Evolutionary conservation across 2,329 filamentous ascomycete genomes (phyloP).

Genomic region (Cytospora piceicola): DNA sequence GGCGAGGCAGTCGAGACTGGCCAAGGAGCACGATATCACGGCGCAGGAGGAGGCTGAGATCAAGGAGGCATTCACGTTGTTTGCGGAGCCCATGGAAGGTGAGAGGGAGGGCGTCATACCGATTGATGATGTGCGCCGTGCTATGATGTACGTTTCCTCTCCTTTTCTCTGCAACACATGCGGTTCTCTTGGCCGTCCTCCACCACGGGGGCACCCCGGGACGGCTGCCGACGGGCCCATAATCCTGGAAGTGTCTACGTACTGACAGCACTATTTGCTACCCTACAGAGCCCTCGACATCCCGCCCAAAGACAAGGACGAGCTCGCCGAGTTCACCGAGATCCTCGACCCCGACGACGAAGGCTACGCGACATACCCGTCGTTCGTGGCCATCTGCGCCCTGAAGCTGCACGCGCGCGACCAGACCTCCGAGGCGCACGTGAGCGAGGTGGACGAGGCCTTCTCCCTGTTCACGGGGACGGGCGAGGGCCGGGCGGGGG

Average conservation of each 20-base stretch:
- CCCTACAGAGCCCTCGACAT: constrained; percentile 78
- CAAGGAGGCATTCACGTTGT: constrained; percentile 84
- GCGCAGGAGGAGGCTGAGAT: constrained; percentile 88
- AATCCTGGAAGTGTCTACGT: too few relatives aligned
- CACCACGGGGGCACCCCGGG: neutral
- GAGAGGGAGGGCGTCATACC: constrained; percentile 75
- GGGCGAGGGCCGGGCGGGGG: constrained; percentile 37
- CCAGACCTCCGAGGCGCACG: constrained; percentile 57
- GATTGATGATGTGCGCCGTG: constrained; percentile 69
- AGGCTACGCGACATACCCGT: constrained; percentile 76
- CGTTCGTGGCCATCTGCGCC: constrained; percentile 86
- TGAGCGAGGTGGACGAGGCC: constrained; percentile 76
- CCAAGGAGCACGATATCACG: constrained; percentile 86
- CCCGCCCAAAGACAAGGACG: constrained; percentile 62
- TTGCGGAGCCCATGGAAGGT: constrained; percentile 70
- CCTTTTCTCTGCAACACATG: neutral
- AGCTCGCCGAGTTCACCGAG: constrained; percentile 76
- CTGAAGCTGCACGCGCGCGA: constrained; percentile 74
- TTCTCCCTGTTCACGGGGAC: constrained; percentile 77
- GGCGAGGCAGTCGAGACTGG: constrained; percentile 79
- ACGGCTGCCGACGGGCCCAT: neutral
- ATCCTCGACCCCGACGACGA: constrained; percentile 82
- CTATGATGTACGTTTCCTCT: constrained; percentile 65
- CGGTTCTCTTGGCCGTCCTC: too few relatives aligned
- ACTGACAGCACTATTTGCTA: neutral